These are phyloP conservation scores for Pseudopyricularia cyperi DNA, from an alignment of 2,329 filamentous ascomycete genomes.

Conservation along the genomic window DNA sequence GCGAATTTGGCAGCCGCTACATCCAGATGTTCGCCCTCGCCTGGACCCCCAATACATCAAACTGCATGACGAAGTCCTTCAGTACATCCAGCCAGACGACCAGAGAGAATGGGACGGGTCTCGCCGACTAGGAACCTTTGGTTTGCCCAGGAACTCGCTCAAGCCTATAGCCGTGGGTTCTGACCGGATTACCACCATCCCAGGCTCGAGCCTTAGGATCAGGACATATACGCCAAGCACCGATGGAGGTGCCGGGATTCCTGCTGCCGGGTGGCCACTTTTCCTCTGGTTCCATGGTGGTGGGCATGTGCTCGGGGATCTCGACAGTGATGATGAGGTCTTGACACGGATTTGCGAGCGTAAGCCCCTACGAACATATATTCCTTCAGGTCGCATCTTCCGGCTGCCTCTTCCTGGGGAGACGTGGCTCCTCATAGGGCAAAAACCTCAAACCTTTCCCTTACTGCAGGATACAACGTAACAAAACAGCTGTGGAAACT, in stretches of 20 bases:
- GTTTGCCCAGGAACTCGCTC: conserved; percentile 13
- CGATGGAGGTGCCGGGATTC: conserved; percentile 1
- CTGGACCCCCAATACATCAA: conserved; percentile 24
- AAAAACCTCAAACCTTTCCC: no score
- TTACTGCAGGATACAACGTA: no score
- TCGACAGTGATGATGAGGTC: conserved; percentile 20
- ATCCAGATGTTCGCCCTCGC: conserved; percentile 15
- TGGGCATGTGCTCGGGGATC: conserved; percentile 23
- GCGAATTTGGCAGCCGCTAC: conserved; percentile 16
- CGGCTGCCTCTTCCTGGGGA: no score
- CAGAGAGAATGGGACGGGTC: conserved; percentile 18
- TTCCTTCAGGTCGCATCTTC: no score
- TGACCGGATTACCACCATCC: conserved; percentile 14
- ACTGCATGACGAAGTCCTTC: conserved; percentile 22
- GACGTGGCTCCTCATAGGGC: no score
- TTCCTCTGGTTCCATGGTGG: conserved; percentile 27
- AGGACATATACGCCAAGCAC: conserved; percentile 12
- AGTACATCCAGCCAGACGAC: conserved; percentile 21
- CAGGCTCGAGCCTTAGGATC: conserved; percentile 15
- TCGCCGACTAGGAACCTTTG: conserved; percentile 11
- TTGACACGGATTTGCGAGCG: conserved; percentile 17
- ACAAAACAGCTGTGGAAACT: no score
- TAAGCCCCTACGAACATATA: background rate
- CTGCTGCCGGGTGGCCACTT: conserved; percentile 17
- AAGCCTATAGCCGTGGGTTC: conserved; percentile 14